phyloP scores from a whole-genome alignment of 139 green algal species.

The Micractinium sp. region DNA sequence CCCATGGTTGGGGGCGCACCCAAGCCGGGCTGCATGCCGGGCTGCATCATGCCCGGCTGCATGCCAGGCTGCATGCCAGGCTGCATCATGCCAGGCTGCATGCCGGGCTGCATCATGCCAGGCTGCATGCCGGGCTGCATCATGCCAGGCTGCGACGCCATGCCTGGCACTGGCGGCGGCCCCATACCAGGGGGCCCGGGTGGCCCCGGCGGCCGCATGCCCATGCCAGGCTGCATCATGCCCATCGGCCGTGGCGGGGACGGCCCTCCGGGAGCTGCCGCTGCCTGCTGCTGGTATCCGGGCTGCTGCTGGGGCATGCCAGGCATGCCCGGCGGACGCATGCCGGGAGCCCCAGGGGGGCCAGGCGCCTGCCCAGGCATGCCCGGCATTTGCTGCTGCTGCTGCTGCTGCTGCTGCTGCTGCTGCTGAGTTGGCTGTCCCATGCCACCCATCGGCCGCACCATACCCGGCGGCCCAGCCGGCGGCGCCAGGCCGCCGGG shows the following conservation, averaged over 20 bases:
- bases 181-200: slow-evolving; percentile 10
- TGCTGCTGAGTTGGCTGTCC: slow-evolving; percentile 1
- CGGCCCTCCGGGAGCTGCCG: neutral
- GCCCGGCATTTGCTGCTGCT: slow-evolving; percentile 7
- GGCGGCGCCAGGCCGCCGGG: neutral
- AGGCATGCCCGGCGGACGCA: neutral
- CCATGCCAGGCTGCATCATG: neutral
- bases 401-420: slow-evolving; percentile 34
- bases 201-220: slow-evolving; percentile 10
- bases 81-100: slow-evolving; percentile 2
- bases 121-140: slow-evolving; percentile 14
- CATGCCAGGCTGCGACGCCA: neutral
- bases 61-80: neutral
- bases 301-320: slow-evolving; percentile 17
- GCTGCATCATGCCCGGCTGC: neutral
- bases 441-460: neutral
- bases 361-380: neutral
- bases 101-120: neutral
- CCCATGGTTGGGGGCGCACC: neutral
- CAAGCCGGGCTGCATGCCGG: slow-evolving; percentile 5
- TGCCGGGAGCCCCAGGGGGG: neutral
- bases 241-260: neutral
- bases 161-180: too few species aligned
- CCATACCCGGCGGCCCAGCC: neutral
- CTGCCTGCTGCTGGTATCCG: slow-evolving; percentile 9